Evolutionary conservation across 169 alveolate species (phyloP).

Genomic region (Plasmodium gallinaceum): DNA sequence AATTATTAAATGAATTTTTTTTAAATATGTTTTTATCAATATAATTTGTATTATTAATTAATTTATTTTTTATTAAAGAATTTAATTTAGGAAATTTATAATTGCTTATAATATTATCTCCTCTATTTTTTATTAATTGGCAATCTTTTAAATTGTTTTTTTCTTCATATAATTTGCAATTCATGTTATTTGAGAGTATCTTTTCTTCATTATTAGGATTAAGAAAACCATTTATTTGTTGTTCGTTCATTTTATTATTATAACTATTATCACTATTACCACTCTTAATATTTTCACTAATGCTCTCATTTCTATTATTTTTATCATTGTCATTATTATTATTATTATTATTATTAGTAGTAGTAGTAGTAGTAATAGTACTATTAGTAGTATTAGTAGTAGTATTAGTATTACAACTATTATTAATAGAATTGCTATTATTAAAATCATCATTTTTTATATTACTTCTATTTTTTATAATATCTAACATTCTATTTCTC

Average conservation of each 20-base stretch:
- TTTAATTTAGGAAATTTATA: neutral
- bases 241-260: neutral
- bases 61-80: neutral
- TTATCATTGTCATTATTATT: neutral
- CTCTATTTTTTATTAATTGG: neutral
- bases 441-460: too few species aligned
- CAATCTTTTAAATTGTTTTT: neutral
- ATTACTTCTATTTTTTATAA: neutral
- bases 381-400: too few species aligned
- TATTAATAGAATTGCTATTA: too few species aligned
- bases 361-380: neutral
- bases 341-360: neutral
- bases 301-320: neutral
- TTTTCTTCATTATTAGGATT: neutral
- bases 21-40: neutral
- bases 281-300: too few species aligned
- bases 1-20: neutral
- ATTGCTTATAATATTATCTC: neutral
- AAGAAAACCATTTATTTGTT: neutral
- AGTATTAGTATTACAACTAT: too few species aligned
- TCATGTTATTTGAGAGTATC: neutral
- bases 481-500: neutral
- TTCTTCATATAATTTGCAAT: slow-evolving; percentile 1
- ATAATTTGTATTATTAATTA: neutral
- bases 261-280: neutral